Base-by-base conservation (phyloP, 495 filamentous ascomycete genomes). In the Elasticomyces elasticus region DNA sequence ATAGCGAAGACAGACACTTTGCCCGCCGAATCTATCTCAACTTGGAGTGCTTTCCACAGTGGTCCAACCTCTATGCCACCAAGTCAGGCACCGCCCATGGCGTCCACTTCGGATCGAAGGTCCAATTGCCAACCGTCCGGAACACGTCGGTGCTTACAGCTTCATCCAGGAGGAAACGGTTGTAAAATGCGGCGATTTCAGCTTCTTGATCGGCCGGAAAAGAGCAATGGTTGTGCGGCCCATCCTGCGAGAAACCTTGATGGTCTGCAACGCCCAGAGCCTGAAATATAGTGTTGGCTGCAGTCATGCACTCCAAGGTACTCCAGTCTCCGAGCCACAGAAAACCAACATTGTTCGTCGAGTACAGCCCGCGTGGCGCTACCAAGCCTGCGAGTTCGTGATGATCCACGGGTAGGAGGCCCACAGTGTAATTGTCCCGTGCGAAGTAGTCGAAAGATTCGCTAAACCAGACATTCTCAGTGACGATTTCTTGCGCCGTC, bases 401-500 rank as follows among this genome's bases (percentile, higher is more conserved):
- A 25, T 58, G 48, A 42, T 65, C 60, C 40, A 28, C 53, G n/a
- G 62, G 60, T 7, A 62, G 53, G 20, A 59, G 25, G 30, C 60
- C 58, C 26, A 48, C 51, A 9, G 62, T 53, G 47, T 65, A 68
- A 35, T 58, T 59, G 40, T 59, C 52, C 10, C 20, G 51, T 5
- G 25, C 57, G 51, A 55, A 69, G 11, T 27, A 50, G 10, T 60
- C 54, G 61, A 76, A 75, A 13, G 42, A 30, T 26, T 51, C 59
- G 15, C 68, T 66, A 60, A 77, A 74, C 74, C 74, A 77, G 22
- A 68, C 67, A 35, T 77, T 72, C 51, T 73, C 74, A 11, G 41
- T 60, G 37, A 76, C 62, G 55, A 77, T 77, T 62, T 76, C 63
- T 19, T 62, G 47, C 47, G 71, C 64, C 19, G 70, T 72, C 54